Base-by-base conservation (phyloP, 257 asterid species). In the Nicotiana obtusifolia region DNA sequence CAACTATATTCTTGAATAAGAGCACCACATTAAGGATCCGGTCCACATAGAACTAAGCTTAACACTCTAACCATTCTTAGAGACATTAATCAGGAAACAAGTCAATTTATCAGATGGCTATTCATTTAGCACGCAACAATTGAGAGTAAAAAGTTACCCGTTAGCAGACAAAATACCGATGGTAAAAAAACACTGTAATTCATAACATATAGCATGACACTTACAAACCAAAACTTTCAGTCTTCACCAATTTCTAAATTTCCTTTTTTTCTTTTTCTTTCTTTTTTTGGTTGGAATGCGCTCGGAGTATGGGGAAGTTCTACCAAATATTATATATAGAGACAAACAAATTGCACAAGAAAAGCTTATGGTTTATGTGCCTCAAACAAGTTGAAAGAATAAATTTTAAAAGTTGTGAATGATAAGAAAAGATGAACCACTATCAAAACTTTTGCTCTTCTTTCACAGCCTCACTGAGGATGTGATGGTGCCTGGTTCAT, bases 401-500 rank as follows among this genome's bases (percentile, higher is more conserved):
- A 65, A 65, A 81, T 67, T 15, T 14, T 54, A 57, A 4, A 68
- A 80, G 9, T 73, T 73, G 79, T 47, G 24, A 71, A 75, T 62
- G 49, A 49, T 75, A 49, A 73, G 44, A 71, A 79, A 68, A 68
- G 5, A 19, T 62, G 66, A 81, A 82, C 54, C 86, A 57, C 83
- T 82, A 85, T 49, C 85, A 87, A 85, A 87, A 85, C 44, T 37
- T 82, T 81, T 53, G 71, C 57, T 84, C 82, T 76, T 84, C 68
- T 44, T 41, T 75, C 62, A 26, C 26, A 82, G 85, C 87, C 82
- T 83, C 84, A 90, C 61, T 84, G 83, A 24, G 87, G 85, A 88
- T 78, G 90, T 77, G 80, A 22, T 11, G 82, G 44, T 33, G 87
- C 83, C 85, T 83, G 95, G 79, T 85, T 87, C 86, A 85, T 88